Conservation (phyloP, 2,329 filamentous ascomycete genomes). For the Bimuria novae-zelandiae region DNA sequence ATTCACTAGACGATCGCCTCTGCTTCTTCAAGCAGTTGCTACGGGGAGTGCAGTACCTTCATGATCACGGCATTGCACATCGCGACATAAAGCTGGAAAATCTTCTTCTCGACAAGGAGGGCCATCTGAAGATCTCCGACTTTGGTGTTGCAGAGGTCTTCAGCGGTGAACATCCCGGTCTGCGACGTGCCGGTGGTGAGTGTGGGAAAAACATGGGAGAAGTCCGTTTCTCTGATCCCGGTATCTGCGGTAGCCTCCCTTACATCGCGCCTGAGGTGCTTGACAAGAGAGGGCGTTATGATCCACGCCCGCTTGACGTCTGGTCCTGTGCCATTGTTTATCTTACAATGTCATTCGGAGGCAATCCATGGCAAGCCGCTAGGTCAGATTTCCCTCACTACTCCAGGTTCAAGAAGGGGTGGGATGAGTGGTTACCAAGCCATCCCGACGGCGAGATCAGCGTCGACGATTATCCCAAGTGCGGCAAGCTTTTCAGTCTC, state of each 20-base stretch:
- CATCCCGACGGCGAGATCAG: conserved; percentile 57
- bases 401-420: conserved; percentile 66
- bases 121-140: conserved; percentile 87
- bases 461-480: conserved; percentile 66
- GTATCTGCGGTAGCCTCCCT: conserved; percentile 81
- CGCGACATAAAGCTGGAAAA: conserved; percentile 93
- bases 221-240: conserved; percentile 72
- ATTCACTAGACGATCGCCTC: conserved; percentile 70
- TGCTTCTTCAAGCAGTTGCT: conserved; percentile 91
- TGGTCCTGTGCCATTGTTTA: conserved; percentile 87
- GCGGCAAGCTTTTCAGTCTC: conserved; percentile 68
- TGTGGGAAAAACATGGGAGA: conserved; percentile 75
- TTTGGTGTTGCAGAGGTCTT: conserved; percentile 91
- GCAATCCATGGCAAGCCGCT: conserved; percentile 75
- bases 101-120: conserved; percentile 75
- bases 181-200: conserved; percentile 72
- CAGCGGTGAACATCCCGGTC: conserved; percentile 76
- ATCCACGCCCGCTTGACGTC: conserved; percentile 80
- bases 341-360: conserved; percentile 74
- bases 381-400: conserved; percentile 62
- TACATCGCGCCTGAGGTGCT: conserved; percentile 89
- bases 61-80: conserved; percentile 83
- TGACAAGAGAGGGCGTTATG: conserved; percentile 67
- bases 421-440: conserved; percentile 68
- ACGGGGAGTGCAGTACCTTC: conserved; percentile 80